phyloP scores from a whole-genome alignment of 768 basidiomycete species.

The Kwoniella mangroviensis region DNA sequence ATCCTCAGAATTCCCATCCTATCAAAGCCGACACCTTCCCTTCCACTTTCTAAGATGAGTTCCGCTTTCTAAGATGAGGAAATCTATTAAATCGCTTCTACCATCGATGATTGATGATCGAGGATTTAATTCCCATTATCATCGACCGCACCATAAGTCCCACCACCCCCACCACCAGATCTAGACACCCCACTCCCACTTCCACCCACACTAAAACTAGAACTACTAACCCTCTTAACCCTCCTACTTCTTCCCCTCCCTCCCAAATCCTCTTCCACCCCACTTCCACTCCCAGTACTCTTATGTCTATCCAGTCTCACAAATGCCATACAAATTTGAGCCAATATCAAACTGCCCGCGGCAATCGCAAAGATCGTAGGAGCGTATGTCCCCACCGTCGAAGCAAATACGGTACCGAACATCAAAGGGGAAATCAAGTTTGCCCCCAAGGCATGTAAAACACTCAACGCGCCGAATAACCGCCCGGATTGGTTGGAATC shows the following conservation, averaged over 20 bases:
- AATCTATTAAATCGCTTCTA: not conserved
- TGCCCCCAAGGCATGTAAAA: conserved; percentile 71
- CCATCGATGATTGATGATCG: not conserved
- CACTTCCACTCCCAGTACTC: conserved; percentile 8
- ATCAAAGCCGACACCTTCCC: too few relatives aligned
- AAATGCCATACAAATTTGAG: conserved; percentile 31
- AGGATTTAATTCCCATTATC: not conserved
- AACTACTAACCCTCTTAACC: conserved; percentile 44
- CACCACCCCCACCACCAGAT: not conserved
- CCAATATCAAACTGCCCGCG: conserved; percentile 45
- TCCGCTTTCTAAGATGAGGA: too few relatives aligned
- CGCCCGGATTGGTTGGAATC: conserved; percentile 66
- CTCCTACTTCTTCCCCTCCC: conserved; percentile 45
- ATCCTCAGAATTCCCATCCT: too few relatives aligned
- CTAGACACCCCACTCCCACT: conserved; percentile 1
- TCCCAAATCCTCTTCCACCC: not conserved
- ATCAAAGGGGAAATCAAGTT: conserved; percentile 71
- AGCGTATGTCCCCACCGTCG: conserved; percentile 73
- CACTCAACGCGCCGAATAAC: conserved; percentile 79
- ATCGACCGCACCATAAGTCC: not conserved
- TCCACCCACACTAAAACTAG: not conserved
- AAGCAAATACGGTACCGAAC: conserved; percentile 73
- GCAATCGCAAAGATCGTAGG: conserved; percentile 71
- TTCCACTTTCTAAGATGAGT: too few relatives aligned
- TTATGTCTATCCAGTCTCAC: conserved; percentile 30